Conservation (phyloP, 345 rosid genomes). For the Firmiana major region DNA sequence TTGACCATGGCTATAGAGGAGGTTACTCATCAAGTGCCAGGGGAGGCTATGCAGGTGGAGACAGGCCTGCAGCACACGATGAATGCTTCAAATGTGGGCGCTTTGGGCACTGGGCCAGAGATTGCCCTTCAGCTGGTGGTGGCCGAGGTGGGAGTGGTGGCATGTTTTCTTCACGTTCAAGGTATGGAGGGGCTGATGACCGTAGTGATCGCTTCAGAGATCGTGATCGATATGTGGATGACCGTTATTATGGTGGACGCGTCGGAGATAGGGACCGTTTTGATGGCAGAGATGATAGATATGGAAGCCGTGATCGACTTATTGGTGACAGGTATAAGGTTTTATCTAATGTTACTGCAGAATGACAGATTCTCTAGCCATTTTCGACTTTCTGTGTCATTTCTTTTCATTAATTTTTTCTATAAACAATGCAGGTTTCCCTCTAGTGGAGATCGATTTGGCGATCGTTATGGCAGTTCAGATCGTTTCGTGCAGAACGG, state of each 20-base stretch:
- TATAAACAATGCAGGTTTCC: slow-evolving; percentile 50
- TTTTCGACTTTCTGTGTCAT: neutral
- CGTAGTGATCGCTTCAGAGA: slow-evolving; percentile 76
- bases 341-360: neutral
- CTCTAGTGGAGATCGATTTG: slow-evolving; percentile 71
- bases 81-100: slow-evolving; percentile 96
- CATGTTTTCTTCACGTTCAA: slow-evolving; percentile 68
- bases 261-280: slow-evolving; percentile 80
- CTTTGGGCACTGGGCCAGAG: slow-evolving; percentile 93
- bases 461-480: slow-evolving; percentile 67
- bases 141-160: slow-evolving; percentile 69
- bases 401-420: neutral
- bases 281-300: slow-evolving; percentile 66
- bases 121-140: slow-evolving; percentile 83
- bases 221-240: slow-evolving; percentile 79
- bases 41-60: slow-evolving; percentile 66
- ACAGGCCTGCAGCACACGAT: slow-evolving; percentile 71
- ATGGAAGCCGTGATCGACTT: slow-evolving; percentile 71
- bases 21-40: slow-evolving; percentile 71
- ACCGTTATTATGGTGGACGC: slow-evolving; percentile 84
- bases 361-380: neutral
- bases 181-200: slow-evolving; percentile 71
- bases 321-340: slow-evolving; percentile 64
- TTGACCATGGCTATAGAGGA: slow-evolving; percentile 74
- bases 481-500: slow-evolving; percentile 71